phyloP scores from a whole-genome alignment of 495 filamentous ascomycete species.

The Trichocladium antarcticum region DNA sequence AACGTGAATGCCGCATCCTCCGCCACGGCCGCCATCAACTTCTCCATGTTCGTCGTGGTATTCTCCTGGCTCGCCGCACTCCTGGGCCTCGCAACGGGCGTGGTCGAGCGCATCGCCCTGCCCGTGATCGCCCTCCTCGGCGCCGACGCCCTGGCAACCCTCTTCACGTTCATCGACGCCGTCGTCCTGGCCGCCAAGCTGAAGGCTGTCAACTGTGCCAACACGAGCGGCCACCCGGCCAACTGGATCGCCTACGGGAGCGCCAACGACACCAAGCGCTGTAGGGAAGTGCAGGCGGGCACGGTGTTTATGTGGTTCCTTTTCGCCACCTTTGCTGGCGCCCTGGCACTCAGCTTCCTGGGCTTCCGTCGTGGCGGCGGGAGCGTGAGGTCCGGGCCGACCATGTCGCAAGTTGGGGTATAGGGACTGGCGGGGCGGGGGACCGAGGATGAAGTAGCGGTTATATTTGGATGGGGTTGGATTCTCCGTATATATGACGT shows the following conservation, averaged over 20 bases:
- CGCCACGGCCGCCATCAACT: conserved; percentile 37
- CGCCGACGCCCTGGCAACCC: conserved; percentile 29
- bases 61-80: conserved; percentile 34
- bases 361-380: conserved; percentile 33
- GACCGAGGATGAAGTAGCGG: too few relatives aligned
- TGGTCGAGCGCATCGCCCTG: conserved; percentile 26
- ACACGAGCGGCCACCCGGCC: conserved; percentile 8
- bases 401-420: conserved; percentile 39
- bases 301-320: conserved; percentile 42
- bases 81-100: conserved; percentile 26
- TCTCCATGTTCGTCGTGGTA: conserved; percentile 40
- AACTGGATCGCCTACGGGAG: conserved; percentile 41
- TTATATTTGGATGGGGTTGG: not conserved
- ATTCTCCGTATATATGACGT: not conserved
- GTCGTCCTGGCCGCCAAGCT: conserved; percentile 41
- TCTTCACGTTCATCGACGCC: conserved; percentile 38
- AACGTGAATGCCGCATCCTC: conserved; percentile 28
- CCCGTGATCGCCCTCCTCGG: conserved; percentile 26
- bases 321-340: conserved; percentile 29
- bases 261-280: conserved; percentile 33
- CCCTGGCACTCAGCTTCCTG: conserved; percentile 25
- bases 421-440: conserved; percentile 20
- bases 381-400: conserved; percentile 31
- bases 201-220: conserved; percentile 32
- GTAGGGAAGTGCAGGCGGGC: conserved; percentile 40